These are phyloP conservation scores for Lepiota venenata DNA, from an alignment of 768 basidiomycete species.

Conservation along the genomic window DNA sequence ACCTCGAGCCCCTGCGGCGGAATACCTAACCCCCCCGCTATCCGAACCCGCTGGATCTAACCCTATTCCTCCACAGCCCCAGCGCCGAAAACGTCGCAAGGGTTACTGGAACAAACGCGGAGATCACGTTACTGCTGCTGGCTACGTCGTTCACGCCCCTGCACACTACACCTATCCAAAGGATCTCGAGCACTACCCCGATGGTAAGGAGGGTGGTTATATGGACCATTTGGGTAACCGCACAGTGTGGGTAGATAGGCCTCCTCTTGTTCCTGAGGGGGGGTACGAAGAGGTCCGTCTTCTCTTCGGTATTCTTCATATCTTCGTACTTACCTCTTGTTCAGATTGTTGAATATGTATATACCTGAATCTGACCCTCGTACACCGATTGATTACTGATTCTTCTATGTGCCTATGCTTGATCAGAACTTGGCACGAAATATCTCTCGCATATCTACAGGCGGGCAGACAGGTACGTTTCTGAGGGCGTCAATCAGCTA, in stretches of 20 bases:
- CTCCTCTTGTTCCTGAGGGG: conserved; percentile 50
- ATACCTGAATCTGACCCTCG: no score
- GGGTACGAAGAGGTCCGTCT: conserved; percentile 43
- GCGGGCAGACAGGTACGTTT: no score
- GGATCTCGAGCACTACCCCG: conserved; percentile 58
- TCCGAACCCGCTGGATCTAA: conserved; percentile 10
- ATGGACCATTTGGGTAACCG: conserved; percentile 47
- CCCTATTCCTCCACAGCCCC: conserved; percentile 9
- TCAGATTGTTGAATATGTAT: no score
- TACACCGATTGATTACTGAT: no score
- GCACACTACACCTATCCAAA: conserved; percentile 46
- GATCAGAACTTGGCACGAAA: no score
- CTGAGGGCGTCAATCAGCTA: conserved; percentile 97
- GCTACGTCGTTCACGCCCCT: conserved; percentile 68
- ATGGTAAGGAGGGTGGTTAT: conserved; percentile 34
- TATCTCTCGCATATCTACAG: no score
- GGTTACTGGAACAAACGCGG: conserved; percentile 77
- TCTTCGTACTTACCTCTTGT: no score
- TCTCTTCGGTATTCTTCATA: no score
- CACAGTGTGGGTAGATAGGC: conserved; percentile 38
- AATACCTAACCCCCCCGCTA: not conserved
- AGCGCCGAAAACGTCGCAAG: conserved; percentile 29
- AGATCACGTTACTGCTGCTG: conserved; percentile 56
- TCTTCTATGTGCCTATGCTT: no score
- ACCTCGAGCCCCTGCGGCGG: not conserved